Conservation (phyloP, 768 basidiomycete species). For the Boletellus sp. region DNA sequence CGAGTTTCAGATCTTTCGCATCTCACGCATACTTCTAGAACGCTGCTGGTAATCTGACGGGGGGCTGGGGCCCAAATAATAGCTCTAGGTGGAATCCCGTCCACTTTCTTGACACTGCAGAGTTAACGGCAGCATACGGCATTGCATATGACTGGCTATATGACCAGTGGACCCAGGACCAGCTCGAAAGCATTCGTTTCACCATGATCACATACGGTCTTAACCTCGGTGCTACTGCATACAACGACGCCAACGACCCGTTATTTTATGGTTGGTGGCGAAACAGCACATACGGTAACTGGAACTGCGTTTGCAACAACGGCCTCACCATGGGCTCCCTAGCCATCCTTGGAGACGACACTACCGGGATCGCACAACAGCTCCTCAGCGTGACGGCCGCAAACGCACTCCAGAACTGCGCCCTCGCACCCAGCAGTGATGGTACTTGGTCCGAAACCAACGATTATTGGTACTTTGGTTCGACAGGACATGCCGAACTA, state of each 20-base stretch:
- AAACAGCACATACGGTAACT: constrained; percentile 74
- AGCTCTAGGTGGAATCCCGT: constrained; percentile 76
- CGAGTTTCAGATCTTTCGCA: background rate
- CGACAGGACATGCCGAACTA: constrained; percentile 89
- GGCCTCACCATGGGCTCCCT: constrained; percentile 88
- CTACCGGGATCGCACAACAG: constrained; percentile 62
- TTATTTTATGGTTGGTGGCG: constrained; percentile 73
- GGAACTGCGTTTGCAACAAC: constrained; percentile 96
- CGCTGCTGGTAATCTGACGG: constrained; percentile 67
- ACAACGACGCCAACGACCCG: constrained; percentile 36
- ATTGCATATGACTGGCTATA: constrained; percentile 98
- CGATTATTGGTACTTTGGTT: constrained; percentile 96
- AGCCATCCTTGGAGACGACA: constrained; percentile 84
- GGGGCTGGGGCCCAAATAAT: constrained; percentile 58
- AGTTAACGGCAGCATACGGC: constrained; percentile 83
- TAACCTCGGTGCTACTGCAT: constrained; percentile 55
- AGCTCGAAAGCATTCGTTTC: constrained; percentile 62
- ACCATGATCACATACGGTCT: constrained; percentile 82
- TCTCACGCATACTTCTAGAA: constrained; percentile 38
- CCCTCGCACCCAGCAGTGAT: constrained; percentile 54
- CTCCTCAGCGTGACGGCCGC: constrained; percentile 65
- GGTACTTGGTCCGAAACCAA: constrained; percentile 93
- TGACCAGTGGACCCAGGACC: constrained; percentile 71
- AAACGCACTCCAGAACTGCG: constrained; percentile 80
- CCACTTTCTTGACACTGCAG: constrained; percentile 94